Evolutionary conservation across 305 asterid genomes (phyloP).

Genomic region (Lippia alba): DNA sequence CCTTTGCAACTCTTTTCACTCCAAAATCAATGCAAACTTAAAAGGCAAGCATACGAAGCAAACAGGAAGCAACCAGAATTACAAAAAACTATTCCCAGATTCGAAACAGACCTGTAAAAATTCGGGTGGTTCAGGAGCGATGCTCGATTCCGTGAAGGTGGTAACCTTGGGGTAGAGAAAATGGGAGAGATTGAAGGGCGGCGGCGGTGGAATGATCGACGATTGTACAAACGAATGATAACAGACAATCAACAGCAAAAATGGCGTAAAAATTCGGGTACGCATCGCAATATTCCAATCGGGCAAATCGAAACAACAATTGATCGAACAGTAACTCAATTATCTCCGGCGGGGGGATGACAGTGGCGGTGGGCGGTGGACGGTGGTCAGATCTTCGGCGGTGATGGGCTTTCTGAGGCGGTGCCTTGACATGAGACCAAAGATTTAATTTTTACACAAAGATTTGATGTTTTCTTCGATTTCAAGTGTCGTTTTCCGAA

Average conservation of each 20-base stretch:
- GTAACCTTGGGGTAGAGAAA: conserved; percentile 58
- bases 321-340: conserved; percentile 6
- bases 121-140: conserved; percentile 39
- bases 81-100: not conserved
- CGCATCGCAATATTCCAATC: conserved; percentile 23
- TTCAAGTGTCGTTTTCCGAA: too few relatives aligned
- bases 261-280: conserved; percentile 30
- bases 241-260: conserved; percentile 35
- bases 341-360: not conserved
- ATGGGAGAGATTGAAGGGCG: conserved; percentile 61
- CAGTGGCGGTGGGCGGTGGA: not conserved
- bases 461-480: not conserved
- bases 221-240: conserved; percentile 40
- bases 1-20: not conserved
- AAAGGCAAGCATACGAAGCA: not conserved
- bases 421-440: conserved; percentile 5
- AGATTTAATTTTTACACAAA: not conserved
- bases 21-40: not conserved
- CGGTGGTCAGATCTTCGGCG: conserved; percentile 13
- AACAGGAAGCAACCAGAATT: not conserved
- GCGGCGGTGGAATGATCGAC: conserved; percentile 44
- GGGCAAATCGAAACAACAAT: not conserved
- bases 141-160: conserved; percentile 41
- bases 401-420: conserved; percentile 9
- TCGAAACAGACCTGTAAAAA: conserved; percentile 52